phyloP scores from a whole-genome alignment of 345 rosid species.

The Gossypium turneri region DNA sequence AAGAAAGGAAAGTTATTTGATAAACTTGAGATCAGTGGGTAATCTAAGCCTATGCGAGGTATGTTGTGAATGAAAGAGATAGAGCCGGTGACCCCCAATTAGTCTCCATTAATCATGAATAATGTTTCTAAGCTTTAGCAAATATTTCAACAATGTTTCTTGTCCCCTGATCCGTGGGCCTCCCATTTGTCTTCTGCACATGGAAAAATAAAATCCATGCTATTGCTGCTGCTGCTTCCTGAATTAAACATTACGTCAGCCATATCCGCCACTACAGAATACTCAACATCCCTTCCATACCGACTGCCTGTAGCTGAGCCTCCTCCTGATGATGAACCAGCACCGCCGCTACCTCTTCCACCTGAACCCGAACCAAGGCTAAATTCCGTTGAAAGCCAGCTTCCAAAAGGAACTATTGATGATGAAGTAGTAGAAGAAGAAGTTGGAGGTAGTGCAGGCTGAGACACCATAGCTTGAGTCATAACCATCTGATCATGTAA shows the following conservation, averaged over 20 bases:
- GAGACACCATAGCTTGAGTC: conserved; percentile 9
- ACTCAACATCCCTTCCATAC: conserved; percentile 29
- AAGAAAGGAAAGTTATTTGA: too few species aligned
- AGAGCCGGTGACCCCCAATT: background rate
- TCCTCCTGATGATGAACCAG: conserved; percentile 16
- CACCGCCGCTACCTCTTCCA: conserved; percentile 13
- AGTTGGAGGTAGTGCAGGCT: conserved; percentile 5
- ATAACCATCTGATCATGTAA: background rate
- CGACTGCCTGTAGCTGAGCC: conserved; percentile 26
- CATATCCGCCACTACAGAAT: conserved; percentile 42
- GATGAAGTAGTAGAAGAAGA: background rate
- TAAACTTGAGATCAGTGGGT: too few species aligned
- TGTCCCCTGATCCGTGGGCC: background rate
- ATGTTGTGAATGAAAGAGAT: background rate
- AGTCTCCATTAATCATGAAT: background rate
- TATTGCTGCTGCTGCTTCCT: conserved; percentile 50
- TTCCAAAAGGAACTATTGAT: background rate
- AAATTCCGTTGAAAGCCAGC: conserved; percentile 36
- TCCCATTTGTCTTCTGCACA: conserved; percentile 20
- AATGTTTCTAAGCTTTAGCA: background rate
- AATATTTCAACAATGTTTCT: background rate
- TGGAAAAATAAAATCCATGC: conserved; percentile 53
- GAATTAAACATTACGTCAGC: conserved; percentile 62
- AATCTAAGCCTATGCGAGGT: background rate
- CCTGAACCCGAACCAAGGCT: conserved; percentile 14